A percentile compares a stretch with the other conserved stretches of the same genome.
These are phyloP conservation scores for Elsinoe perseae DNA, from an alignment of 2,329 filamentous ascomycete genomes.

Conservation along the genomic window DNA sequence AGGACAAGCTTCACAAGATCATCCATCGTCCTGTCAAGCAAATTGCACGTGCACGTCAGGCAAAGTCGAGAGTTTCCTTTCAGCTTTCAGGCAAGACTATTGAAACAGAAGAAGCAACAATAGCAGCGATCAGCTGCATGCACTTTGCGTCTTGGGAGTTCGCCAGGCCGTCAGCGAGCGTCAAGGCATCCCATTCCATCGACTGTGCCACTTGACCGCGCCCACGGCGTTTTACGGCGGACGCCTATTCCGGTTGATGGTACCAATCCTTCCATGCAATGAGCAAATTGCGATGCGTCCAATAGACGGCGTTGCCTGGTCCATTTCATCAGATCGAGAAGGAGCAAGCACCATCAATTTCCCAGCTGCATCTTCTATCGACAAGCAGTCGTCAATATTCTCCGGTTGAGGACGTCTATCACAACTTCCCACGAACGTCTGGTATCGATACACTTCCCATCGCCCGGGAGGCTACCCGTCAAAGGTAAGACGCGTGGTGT, in stretches of 20 bases:
- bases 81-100: background rate
- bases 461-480: background rate
- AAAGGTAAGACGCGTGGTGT: conserved; percentile 3
- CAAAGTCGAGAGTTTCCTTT: background rate
- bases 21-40: background rate
- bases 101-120: background rate
- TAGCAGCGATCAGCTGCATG: conserved; percentile 5
- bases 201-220: background rate
- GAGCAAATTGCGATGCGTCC: background rate
- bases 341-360: background rate
- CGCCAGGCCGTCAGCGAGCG: background rate
- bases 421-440: conserved; percentile 2
- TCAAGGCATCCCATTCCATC: background rate
- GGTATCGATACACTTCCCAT: conserved; percentile 1
- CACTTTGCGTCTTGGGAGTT: background rate
- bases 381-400: background rate
- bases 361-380: background rate
- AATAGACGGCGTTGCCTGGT: background rate
- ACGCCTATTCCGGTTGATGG: background rate
- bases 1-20: background rate
- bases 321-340: background rate
- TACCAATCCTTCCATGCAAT: background rate
- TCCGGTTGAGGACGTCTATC: conserved; percentile 1
- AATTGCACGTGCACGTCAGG: background rate
- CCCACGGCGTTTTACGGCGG: background rate